Base-by-base conservation (phyloP, 805 yeast genomes). In the Nakazawaea sp. region DNA sequence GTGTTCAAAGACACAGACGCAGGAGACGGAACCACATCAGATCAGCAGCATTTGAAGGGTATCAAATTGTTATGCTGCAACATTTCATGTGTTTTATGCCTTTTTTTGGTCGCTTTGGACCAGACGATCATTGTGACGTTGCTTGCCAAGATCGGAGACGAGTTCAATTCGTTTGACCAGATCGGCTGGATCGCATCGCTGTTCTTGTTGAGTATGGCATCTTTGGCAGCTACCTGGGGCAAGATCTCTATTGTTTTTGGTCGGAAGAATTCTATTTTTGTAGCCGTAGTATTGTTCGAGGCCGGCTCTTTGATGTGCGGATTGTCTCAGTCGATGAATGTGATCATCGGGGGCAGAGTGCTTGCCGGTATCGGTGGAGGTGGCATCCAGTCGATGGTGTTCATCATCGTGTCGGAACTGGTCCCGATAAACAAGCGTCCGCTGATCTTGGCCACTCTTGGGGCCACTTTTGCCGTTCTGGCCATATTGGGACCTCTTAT, bases 301-400 rank as follows among this genome's bases (percentile, higher is more conserved):
- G 54, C 69, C 4, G 89, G 89, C 1, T 77, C 85, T 1, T 58
- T 79, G 37, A 56, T 80, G 5, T 60, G 72, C 38, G 89, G 83
- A 1, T 44, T 72, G 4, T 57, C 86, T 1, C 53, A 48, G 15
- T 61, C 65, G 24, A 78, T 82, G 76, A 60, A 67, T 37, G 70
- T 72, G 66, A 55, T 83, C 32, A 78, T 82, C 42, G 86, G 78
- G 3, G 89, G 87, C 1, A 66, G 95, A 47, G 79, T 75, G 6
- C 58, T 82, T 16, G 75, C 77, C 36, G 92, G 92, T 35, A 50
- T 76, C 24, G 90, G 89, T 12, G 87, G 79, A 8, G 81, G 84
- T 26, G 83, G 83, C 18, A 67, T 80, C 33, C 78, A 73, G 46
- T 62, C 78, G 2, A 58, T 78, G 54, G 71, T 68, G 4, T 64